These are phyloP conservation scores for Gamarada debralockiae DNA, from an alignment of 495 filamentous ascomycete species.

Conservation along the genomic window DNA sequence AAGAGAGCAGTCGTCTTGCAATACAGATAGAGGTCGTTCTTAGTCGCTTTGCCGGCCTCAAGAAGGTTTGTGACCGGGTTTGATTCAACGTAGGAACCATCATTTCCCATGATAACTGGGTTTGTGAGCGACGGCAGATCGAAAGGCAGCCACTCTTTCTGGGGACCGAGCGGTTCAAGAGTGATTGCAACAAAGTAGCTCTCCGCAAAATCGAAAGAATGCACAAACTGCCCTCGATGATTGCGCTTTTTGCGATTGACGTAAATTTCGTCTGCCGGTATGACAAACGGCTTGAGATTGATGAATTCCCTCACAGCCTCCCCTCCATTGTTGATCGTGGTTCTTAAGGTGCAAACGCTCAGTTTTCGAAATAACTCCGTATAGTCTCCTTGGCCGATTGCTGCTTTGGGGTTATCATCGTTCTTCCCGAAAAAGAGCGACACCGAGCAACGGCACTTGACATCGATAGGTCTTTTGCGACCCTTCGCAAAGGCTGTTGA, in stretches of 20 bases:
- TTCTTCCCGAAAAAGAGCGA: constrained; percentile 14
- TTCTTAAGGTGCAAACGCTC: constrained; percentile 10
- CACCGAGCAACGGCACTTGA: background rate
- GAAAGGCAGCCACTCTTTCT: constrained; percentile 42
- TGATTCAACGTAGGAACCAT: background rate
- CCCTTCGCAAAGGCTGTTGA: background rate
- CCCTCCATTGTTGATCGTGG: constrained; percentile 4
- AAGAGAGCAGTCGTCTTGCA: background rate
- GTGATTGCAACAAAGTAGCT: constrained; percentile 41
- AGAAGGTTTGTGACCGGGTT: constrained; percentile 6
- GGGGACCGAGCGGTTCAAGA: constrained; percentile 40
- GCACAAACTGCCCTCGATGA: background rate
- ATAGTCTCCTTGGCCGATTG: constrained; percentile 7
- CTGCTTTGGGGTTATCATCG: constrained; percentile 6
- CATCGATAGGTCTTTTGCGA: background rate
- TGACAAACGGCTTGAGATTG: constrained; percentile 38
- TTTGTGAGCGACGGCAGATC: background rate
- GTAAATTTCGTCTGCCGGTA: constrained; percentile 42
- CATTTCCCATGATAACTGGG: background rate
- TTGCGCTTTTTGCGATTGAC: constrained; percentile 29
- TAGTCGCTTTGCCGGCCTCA: background rate
- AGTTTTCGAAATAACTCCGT: constrained; percentile 3
- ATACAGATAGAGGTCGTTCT: constrained; percentile 9
- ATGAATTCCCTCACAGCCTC: constrained; percentile 25
- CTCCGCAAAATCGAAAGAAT: constrained; percentile 38